phyloP scores from a whole-genome alignment of 257 asterid species.

The Petunia axillaris region DNA sequence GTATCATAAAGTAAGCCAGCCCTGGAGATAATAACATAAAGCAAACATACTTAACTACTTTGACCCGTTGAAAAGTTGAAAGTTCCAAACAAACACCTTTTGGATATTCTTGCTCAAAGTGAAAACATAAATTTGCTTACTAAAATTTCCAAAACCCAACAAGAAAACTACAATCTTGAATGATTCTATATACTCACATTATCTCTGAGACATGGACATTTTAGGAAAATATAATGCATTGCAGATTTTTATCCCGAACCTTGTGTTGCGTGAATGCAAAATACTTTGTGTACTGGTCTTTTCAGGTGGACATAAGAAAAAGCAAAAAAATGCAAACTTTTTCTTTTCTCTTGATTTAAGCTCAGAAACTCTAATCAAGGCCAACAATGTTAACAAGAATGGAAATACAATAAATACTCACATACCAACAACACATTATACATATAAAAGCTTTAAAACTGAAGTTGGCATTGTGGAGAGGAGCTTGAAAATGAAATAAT shows the following conservation, averaged over 20 bases:
- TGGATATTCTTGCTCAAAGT: slow-evolving; percentile 7
- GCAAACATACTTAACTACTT: slow-evolving; percentile 8
- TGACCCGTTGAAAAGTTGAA: slow-evolving; percentile 29
- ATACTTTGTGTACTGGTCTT: too few relatives aligned
- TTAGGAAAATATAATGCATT: not conserved
- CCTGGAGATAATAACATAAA: not conserved
- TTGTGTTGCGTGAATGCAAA: too few relatives aligned
- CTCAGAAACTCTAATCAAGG: not conserved
- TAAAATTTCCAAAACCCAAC: not conserved
- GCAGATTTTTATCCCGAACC: too few relatives aligned
- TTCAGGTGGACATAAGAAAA: not conserved
- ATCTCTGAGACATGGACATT: not conserved
- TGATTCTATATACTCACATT: not conserved
- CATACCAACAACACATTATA: not conserved
- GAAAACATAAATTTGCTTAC: not conserved
- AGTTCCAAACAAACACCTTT: not conserved
- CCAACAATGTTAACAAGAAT: not conserved
- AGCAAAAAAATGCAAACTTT: not conserved
- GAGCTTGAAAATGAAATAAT: not conserved
- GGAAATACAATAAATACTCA: not conserved
- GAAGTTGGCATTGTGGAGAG: not conserved
- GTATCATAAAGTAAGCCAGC: slow-evolving; percentile 18
- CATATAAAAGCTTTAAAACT: too few relatives aligned
- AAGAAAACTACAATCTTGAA: not conserved
- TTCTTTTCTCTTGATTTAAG: not conserved